These are phyloP conservation scores for Gossypium mustelinum DNA, from an alignment of 345 rosid genomes.

Conservation along the genomic window DNA sequence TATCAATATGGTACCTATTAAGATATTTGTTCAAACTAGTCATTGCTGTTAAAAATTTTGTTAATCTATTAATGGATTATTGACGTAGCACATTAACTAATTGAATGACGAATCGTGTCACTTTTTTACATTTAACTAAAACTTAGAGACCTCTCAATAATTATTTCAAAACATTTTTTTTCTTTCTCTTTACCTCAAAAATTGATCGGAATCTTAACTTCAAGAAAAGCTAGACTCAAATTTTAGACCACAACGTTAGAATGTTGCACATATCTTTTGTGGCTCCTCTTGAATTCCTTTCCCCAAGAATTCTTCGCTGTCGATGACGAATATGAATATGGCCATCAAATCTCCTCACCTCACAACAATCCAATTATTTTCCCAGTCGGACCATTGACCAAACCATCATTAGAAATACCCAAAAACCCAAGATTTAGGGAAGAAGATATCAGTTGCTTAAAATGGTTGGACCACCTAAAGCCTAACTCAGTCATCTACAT, in stretches of 20 bases:
- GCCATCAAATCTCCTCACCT: background rate
- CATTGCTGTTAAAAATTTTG: no score
- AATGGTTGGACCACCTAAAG: slow-evolving; percentile 55
- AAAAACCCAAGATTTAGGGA: slow-evolving; percentile 53
- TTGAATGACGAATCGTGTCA: no score
- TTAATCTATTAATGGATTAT: no score
- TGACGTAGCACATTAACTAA: no score
- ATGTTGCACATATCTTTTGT: slow-evolving; percentile 41
- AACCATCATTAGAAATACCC: slow-evolving; percentile 15
- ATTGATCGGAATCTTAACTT: slow-evolving; percentile 49
- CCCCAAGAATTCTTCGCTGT: slow-evolving; percentile 29
- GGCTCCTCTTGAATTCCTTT: slow-evolving; percentile 67
- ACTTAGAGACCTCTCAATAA: no score
- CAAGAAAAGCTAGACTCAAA: slow-evolving; percentile 55
- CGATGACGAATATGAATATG: background rate
- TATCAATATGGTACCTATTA: no score
- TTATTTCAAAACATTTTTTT: no score
- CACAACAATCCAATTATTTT: slow-evolving; percentile 25
- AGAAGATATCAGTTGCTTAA: slow-evolving; percentile 59
- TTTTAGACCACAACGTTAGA: slow-evolving; percentile 63
- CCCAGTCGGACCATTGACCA: slow-evolving; percentile 45
- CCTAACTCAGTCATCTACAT: slow-evolving; percentile 49
- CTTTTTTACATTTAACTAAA: no score
- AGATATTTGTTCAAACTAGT: no score
- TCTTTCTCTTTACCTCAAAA: no score